Conservation (phyloP, 163 green algal species). For the Trebouxiophyceae sp. region DNA sequence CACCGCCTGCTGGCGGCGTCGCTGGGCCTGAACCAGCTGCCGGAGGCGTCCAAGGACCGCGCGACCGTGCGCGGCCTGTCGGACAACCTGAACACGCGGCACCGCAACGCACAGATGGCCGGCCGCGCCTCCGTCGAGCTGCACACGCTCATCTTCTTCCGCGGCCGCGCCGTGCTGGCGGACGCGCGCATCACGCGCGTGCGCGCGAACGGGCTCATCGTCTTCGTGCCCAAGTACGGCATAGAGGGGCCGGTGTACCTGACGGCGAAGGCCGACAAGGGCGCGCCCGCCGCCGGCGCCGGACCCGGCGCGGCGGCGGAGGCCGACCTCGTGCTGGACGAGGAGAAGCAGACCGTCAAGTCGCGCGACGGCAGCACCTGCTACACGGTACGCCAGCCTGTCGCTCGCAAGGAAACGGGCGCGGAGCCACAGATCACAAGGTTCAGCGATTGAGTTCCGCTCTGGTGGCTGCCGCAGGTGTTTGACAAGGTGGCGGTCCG, state of each 20-base stretch:
- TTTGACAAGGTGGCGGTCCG: slow-evolving; percentile 74
- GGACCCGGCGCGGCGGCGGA: neutral
- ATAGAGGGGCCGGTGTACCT: slow-evolving; percentile 92
- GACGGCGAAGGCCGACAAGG: slow-evolving; percentile 9
- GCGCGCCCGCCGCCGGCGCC: neutral
- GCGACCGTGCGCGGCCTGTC: slow-evolving; percentile 28
- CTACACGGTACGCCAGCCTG: slow-evolving; percentile 54
- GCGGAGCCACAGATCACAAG: too few species aligned
- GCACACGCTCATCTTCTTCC: slow-evolving; percentile 98
- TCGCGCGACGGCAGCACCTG: slow-evolving; percentile 12
- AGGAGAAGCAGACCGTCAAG: slow-evolving; percentile 48
- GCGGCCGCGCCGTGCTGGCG: slow-evolving; percentile 37
- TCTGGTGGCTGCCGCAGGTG: slow-evolving; percentile 36
- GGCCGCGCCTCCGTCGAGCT: slow-evolving; percentile 85
- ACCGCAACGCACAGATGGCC: slow-evolving; percentile 90
- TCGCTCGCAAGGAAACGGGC: too few species aligned
- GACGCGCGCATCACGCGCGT: slow-evolving; percentile 66
- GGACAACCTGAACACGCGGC: slow-evolving; percentile 85
- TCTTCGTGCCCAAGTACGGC: slow-evolving; percentile 97
- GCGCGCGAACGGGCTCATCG: slow-evolving; percentile 79
- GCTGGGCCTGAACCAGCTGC: slow-evolving; percentile 67
- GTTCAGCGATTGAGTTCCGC: neutral
- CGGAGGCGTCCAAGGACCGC: slow-evolving; percentile 31
- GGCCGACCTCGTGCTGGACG: slow-evolving; percentile 55
- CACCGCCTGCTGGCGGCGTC: slow-evolving; percentile 85